These are phyloP conservation scores for Fusarium sacchari DNA, from an alignment of 2,329 filamentous ascomycete species.

Conservation along the genomic window DNA sequence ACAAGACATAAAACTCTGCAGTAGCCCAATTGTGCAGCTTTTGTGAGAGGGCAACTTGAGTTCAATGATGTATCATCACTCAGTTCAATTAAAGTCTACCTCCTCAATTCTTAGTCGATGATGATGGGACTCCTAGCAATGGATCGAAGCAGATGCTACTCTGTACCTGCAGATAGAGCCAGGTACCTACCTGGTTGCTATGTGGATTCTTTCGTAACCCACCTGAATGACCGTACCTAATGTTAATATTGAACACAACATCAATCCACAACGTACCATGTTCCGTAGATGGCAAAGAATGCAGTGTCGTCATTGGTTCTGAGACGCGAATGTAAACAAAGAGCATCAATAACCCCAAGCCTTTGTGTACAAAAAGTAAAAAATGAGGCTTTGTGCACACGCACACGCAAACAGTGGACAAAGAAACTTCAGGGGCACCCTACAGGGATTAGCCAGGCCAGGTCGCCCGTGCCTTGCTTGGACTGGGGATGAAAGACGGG, in stretches of 20 bases:
- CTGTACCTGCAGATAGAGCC: background rate
- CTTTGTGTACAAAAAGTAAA: conserved; percentile 21
- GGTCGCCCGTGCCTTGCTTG: background rate
- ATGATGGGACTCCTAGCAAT: background rate
- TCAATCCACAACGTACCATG: background rate
- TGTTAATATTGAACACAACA: background rate
- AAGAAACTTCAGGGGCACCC: conserved; percentile 19
- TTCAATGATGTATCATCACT: background rate
- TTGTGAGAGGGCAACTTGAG: background rate
- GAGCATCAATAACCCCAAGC: background rate
- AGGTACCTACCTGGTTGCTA: background rate
- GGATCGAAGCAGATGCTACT: background rate
- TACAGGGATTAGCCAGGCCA: conserved; percentile 9
- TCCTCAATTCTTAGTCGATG: background rate
- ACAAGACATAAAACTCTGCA: background rate
- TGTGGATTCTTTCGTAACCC: background rate
- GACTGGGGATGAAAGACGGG: background rate
- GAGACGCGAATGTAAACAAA: background rate
- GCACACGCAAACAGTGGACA: background rate
- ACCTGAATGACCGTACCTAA: background rate
- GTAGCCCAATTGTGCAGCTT: background rate
- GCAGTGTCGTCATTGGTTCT: background rate
- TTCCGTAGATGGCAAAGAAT: background rate
- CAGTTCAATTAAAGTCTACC: background rate
- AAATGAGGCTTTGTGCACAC: conserved; percentile 17